Conservation (phyloP, 345 rosid genomes). For the Hirschfeldia incana region DNA sequence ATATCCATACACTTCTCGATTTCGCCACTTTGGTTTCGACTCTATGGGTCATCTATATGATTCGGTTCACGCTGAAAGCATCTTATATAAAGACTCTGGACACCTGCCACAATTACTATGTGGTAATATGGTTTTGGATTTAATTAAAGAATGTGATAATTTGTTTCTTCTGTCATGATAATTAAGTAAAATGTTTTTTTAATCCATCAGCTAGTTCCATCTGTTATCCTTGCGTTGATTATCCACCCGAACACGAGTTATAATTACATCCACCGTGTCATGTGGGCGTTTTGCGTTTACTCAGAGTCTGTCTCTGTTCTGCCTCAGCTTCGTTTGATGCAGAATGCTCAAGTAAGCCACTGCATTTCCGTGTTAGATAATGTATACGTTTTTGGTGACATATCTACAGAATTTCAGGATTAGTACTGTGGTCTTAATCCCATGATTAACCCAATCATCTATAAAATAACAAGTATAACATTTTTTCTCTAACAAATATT, state of each 20-base stretch:
- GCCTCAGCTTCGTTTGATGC: constrained; percentile 92
- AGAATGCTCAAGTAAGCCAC: constrained; percentile 65
- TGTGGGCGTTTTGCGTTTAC: constrained; percentile 71
- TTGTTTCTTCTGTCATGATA: not conserved
- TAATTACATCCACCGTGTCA: constrained; percentile 24
- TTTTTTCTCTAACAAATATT: constrained; percentile 5
- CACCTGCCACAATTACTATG: constrained; percentile 52
- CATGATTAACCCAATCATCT: not conserved
- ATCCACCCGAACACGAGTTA: constrained; percentile 44
- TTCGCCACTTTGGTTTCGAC: constrained; percentile 57
- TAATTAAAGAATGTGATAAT: not conserved
- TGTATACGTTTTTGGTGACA: not conserved
- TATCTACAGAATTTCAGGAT: not conserved
- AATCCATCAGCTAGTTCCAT: constrained; percentile 58
- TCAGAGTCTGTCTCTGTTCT: constrained; percentile 76
- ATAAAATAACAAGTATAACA: not conserved
- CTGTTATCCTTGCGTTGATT: constrained; percentile 50
- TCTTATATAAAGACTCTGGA: constrained; percentile 65
- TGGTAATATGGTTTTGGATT: constrained; percentile 40
- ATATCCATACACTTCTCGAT: constrained; percentile 71
- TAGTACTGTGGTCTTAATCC: not conserved
- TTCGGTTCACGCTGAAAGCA: constrained; percentile 65
- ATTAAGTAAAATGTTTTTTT: not conserved
- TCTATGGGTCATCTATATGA: constrained; percentile 72
- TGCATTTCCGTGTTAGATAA: not conserved